Evolutionary conservation across 164 flowering plant species (phyloP), one percentile per base, ranked within the genome.

Genomic region (Saururus chinensis): DNA sequence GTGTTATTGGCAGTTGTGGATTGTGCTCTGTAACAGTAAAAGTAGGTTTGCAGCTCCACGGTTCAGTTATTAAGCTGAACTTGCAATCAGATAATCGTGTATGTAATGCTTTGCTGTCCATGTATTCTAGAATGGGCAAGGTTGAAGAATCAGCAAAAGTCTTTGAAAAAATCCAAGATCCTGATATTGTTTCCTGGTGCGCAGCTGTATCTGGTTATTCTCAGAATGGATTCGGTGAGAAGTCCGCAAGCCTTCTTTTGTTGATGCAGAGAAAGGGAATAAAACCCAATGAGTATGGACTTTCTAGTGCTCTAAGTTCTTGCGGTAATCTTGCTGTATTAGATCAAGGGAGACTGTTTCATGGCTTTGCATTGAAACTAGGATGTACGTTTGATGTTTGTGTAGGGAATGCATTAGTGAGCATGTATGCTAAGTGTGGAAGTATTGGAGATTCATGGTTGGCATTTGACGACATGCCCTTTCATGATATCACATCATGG

Each of bases 341-440:
- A 40, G 56, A 59, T 26, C 63, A 51, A 53, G 72, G 72, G 41
- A 55, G 53, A 45, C 68, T 53, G 20, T 45, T 64, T 35, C 72
- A 69, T 59, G 64, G 60, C 17, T 40, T 59, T 48, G 67, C 60
- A 26, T 37, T 69, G 63, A 69, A 69, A 49, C 25, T 64, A 19
- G 72, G 72, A 9, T 64, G 62, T 35, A 64, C 54, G 40, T 42
- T 42, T 53, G 62, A 69, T 60, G 60, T 60, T 21, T 64, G 66
- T 41, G 68, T 69, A 9, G 67, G 67, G 3, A 69, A 69, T 59
- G 60, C 67, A 59, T 53, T 69, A 23, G 60, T 69, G 20, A 64
- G 53, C 54, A 53, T 69, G 68, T 69, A 69, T 64, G 68, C 67
- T 7, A 64, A 64, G 55, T 64, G 60, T 60, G 72, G 72, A 37